These are phyloP conservation scores for Cladophialophora carrionii DNA, from an alignment of 2,329 filamentous ascomycete species.

Conservation along the genomic window DNA sequence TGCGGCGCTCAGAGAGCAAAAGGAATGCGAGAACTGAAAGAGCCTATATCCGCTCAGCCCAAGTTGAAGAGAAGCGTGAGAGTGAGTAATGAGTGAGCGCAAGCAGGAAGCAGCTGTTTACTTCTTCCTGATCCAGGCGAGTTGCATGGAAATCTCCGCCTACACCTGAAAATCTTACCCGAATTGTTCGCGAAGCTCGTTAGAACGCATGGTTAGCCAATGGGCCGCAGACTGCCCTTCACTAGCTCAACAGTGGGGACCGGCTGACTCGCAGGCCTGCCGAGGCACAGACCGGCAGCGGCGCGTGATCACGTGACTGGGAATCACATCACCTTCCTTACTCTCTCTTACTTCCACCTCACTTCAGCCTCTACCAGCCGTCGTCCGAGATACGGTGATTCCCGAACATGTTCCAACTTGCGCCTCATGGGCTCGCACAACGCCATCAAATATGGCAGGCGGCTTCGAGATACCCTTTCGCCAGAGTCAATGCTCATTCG, in stretches of 20 bases:
- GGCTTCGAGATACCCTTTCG: not conserved
- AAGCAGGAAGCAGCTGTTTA: constrained; percentile 11
- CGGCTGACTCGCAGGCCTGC: not conserved
- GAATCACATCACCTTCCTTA: not conserved
- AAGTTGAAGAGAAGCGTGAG: not conserved
- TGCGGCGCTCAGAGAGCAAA: constrained; percentile 28
- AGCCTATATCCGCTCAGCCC: not conserved
- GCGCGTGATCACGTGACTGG: constrained; percentile 6
- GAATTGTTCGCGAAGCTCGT: constrained; percentile 2
- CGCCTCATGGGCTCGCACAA: not conserved
- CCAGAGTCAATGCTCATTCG: not conserved
- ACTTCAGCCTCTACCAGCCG: not conserved
- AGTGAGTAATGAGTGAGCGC: not conserved
- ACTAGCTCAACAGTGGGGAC: not conserved
- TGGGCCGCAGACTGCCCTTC: not conserved
- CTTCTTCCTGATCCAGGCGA: not conserved
- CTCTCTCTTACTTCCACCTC: not conserved
- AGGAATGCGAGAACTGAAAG: constrained; percentile 31
- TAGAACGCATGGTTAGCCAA: constrained; percentile 1
- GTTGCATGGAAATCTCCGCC: constrained; percentile 7
- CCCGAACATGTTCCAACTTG: not conserved
- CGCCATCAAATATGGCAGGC: not conserved
- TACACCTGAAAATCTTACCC: constrained; percentile 9
- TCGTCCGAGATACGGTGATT: not conserved
- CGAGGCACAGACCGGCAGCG: not conserved